Evolutionary conservation across 1,284 basidiomycete species (phyloP).

Genomic region (Cutaneotrichosporon cavernicola): DNA sequence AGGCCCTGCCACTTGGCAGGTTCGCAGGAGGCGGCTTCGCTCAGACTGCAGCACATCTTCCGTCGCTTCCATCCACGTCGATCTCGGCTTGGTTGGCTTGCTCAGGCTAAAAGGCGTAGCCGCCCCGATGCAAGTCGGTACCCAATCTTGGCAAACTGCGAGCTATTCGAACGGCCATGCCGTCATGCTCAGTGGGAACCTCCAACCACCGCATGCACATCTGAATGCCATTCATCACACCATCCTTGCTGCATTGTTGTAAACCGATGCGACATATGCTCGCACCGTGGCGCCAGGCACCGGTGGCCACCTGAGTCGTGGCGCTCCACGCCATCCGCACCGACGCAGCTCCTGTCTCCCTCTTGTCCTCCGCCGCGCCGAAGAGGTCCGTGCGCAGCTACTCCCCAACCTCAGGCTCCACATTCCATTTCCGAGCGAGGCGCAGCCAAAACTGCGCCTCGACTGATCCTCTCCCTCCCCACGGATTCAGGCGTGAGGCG

Average conservation of each 20-base stretch:
- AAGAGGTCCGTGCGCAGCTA: neutral
- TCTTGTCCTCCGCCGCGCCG: neutral
- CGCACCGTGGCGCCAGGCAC: neutral
- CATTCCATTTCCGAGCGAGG: constrained; percentile 25
- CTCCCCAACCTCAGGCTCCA: constrained; percentile 17
- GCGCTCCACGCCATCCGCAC: neutral
- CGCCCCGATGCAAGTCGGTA: neutral
- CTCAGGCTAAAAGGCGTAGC: too few species aligned
- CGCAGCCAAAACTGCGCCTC: constrained; percentile 22
- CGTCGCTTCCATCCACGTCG: too few species aligned
- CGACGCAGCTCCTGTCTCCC: neutral
- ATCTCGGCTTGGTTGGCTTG: too few species aligned
- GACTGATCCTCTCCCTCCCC: constrained; percentile 12
- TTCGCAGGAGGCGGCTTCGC: neutral
- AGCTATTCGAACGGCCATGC: neutral
- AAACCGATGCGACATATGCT: neutral
- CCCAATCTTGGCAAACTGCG: neutral
- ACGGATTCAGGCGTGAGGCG: constrained; percentile 15
- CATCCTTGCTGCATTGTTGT: constrained; percentile 1
- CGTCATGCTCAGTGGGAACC: too few species aligned
- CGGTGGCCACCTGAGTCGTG: neutral
- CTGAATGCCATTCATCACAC: neutral
- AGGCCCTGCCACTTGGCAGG: neutral
- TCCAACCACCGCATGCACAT: neutral
- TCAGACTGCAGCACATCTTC: neutral